Evolutionary conservation across 2,329 filamentous ascomycete genomes (phyloP), one percentile per base, ranked within the genome.

Genomic region (Calonectria naviculata): DNA sequence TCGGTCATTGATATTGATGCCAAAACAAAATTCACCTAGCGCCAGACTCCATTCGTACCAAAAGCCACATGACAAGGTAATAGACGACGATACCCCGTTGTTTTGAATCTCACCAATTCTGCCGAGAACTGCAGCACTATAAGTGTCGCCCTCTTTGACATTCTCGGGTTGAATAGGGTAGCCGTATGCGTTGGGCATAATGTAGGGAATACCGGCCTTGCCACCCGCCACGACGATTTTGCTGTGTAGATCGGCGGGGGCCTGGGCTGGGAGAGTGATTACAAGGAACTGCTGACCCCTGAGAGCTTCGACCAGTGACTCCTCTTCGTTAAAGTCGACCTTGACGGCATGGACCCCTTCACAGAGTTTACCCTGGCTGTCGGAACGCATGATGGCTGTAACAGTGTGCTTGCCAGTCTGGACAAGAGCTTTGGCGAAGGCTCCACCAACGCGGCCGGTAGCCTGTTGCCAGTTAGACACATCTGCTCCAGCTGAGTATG

Each of bases 31-130:
- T 1, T 80, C 62, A 0, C 82, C 82, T 1, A 82, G 81, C 0
- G 83, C 84, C 0, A 90, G 76, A 65, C 85, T 89, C 70, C 85
- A 89, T 56, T 89, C 85, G 73, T 89, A 90, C 88, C 88, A 90
- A 70, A 87, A 89, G 2, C 85, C 84, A 74, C 88, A 89, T 83
- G 85, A 88, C 73, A 88, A 87, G 7, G 24, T 28, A 0, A 84
- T 79, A 38, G 90, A 82, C 81, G 85, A 89, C 0, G 79, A 79
- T 38, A 80, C 78, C 0, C 83, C 82, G 0, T 84, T 79, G 2
- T 79, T 73, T 73, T 87, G 83, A 34, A 88, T 81, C 66, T 84
- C 81, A 24, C 82, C 78, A 31, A 80, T 73, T 2, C 77, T 74
- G 0, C 78, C 80, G 2, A 76, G 58, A 12, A 78, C 64, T 5